phyloP scores from a whole-genome alignment of 2,329 filamentous ascomycete species.

The Gaeumannomyces sp. region DNA sequence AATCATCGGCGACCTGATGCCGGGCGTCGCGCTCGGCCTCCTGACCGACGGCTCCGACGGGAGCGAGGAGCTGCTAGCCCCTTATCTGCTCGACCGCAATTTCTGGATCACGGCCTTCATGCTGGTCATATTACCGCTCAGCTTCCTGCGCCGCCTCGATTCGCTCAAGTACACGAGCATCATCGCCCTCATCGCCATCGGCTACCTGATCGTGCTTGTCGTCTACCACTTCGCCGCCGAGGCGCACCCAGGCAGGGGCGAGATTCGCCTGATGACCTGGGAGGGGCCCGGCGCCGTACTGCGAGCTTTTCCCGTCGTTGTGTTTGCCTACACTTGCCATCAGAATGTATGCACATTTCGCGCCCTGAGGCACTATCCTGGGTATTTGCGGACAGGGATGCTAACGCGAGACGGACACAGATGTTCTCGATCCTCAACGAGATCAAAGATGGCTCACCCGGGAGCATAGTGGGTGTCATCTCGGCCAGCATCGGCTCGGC shows the following conservation, averaged over 20 bases:
- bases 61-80: slow-evolving; percentile 51
- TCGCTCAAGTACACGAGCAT: slow-evolving; percentile 97
- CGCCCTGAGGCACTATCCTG: not conserved
- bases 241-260: slow-evolving; percentile 64
- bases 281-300: slow-evolving; percentile 71
- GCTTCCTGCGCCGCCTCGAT: slow-evolving; percentile 84
- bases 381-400: not conserved
- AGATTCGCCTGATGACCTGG: slow-evolving; percentile 70
- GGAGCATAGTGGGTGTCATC: slow-evolving; percentile 71
- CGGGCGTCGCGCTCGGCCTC: slow-evolving; percentile 82
- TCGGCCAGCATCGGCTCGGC: slow-evolving; percentile 79
- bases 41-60: slow-evolving; percentile 25
- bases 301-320: slow-evolving; percentile 85
- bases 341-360: slow-evolving; percentile 64
- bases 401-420: slow-evolving; percentile 33
- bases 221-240: slow-evolving; percentile 88
- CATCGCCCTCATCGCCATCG: slow-evolving; percentile 84
- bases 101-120: slow-evolving; percentile 99
- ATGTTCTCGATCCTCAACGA: slow-evolving; percentile 99
- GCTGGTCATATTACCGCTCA: slow-evolving; percentile 90
- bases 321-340: slow-evolving; percentile 99
- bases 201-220: slow-evolving; percentile 87
- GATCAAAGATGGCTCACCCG: slow-evolving; percentile 75
- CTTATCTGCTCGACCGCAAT: slow-evolving; percentile 79
- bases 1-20: slow-evolving; percentile 98